Evolutionary conservation across 2,329 filamentous ascomycete genomes (phyloP).

Genomic region (Penicillium hordei): DNA sequence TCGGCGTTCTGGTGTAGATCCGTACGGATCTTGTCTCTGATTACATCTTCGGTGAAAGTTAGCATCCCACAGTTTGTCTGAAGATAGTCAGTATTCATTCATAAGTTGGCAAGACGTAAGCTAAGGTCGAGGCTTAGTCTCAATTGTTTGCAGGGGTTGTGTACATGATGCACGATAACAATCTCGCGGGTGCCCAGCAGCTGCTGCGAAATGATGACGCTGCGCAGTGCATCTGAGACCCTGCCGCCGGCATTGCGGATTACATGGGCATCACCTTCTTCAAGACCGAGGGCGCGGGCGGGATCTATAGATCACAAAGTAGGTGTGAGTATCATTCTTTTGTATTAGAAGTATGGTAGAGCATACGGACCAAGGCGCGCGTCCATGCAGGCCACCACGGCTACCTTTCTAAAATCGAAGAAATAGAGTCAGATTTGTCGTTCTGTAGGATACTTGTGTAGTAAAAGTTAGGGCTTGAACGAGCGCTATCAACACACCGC

Average conservation of each 20-base stretch:
- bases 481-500: slow-evolving; percentile 43
- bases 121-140: neutral
- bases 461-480: neutral
- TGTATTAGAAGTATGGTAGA: neutral
- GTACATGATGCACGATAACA: slow-evolving; percentile 56
- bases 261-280: slow-evolving; percentile 74
- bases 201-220: slow-evolving; percentile 75
- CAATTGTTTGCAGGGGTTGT: neutral
- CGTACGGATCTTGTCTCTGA: slow-evolving; percentile 60
- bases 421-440: neutral
- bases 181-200: slow-evolving; percentile 75
- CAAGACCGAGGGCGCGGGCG: slow-evolving; percentile 66
- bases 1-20: slow-evolving; percentile 49
- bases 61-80: slow-evolving; percentile 70
- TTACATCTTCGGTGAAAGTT: slow-evolving; percentile 61
- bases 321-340: neutral
- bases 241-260: slow-evolving; percentile 72
- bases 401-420: slow-evolving; percentile 18
- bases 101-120: neutral
- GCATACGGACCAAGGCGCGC: slow-evolving; percentile 52
- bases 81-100: neutral
- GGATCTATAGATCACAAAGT: slow-evolving; percentile 53
- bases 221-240: slow-evolving; percentile 68
- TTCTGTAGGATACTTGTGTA: neutral
- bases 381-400: slow-evolving; percentile 77